Evolutionary conservation across 202 grass and related monocot genomes (phyloP).

Genomic region (Saccharum hybrid): DNA sequence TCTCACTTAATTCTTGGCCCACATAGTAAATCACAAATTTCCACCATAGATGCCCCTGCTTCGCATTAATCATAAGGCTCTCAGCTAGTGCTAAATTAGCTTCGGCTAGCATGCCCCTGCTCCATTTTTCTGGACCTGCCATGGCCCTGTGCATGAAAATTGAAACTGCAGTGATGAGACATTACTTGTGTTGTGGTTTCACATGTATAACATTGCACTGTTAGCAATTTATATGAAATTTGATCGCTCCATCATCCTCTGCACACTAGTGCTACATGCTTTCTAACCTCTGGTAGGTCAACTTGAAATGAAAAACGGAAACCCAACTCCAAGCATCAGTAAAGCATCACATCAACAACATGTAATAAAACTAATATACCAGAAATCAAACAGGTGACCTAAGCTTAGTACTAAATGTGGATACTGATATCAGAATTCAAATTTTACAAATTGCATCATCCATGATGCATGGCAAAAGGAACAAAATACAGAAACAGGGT

Average conservation of each 20-base stretch:
- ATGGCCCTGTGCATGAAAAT: background rate
- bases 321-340: background rate
- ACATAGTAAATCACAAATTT: background rate
- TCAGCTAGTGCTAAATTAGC: background rate
- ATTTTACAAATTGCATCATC: background rate
- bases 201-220: background rate
- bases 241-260: background rate
- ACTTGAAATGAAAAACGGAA: background rate
- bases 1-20: background rate
- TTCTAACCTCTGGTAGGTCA: background rate
- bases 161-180: background rate
- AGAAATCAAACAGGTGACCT: background rate
- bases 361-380: background rate
- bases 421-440: conserved; percentile 15
- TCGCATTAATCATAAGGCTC: background rate
- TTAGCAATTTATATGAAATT: conserved; percentile 1
- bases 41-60: background rate
- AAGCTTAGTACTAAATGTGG: conserved; percentile 23
- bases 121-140: background rate
- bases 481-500: background rate
- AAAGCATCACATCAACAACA: conserved; percentile 28
- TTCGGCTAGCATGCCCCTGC: background rate
- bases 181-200: background rate
- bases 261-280: background rate
- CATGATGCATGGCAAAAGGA: background rate